Base-by-base conservation (phyloP, 164 flowering plant genomes). In the Nelumbo lutea region DNA sequence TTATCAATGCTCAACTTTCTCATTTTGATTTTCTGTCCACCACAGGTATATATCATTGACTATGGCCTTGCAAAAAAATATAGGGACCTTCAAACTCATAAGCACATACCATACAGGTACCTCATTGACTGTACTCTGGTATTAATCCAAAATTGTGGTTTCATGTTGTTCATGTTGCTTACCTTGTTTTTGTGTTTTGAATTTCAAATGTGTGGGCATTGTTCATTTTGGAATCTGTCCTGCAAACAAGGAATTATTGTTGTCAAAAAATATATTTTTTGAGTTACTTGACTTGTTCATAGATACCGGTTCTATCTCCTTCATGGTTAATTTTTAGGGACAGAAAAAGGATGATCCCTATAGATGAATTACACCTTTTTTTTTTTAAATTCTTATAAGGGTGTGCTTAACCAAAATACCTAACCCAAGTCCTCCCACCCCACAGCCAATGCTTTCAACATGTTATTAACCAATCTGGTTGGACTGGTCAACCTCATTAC, bases 101-200 rank as follows among this genome's bases (percentile, higher is more conserved):
- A 81, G 77, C 88, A 85, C 67, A 85, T 85, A 72, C 85, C 88
- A 42, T 85, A 83, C 81, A 81, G 85, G 88, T 85, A 79, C 46
- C 47, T 41, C 60, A 10, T 42, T 50, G 53, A 9, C 43, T 14
- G 60, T 42, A 3, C 46, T 11, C 57, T 10, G 9, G 11, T 52
- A 38, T 59, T 42, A 50, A 61, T 51, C 43, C 27, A 45, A 3
- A 48, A 46, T 14, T 58, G 14, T 11, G 11, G 57, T 53, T 53
- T 53, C 57, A 53, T 53, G 57, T 15, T 53, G 11, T 2, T 53
- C 57, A 14, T 53, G n/a, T 4, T 53, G 13, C 57, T 11, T 11
- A 4, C 14, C 57, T 53, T 53, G 57, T 53, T 53, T 53, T 15
- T 53, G 4, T 53, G 57, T 13, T 53, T 53, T 53, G 3, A 11